A percentile compares a stretch with the other conserved stretches of the same genome.
These are phyloP conservation scores for Ramaria sp. DNA, from an alignment of 768 basidiomycete species.

Conservation along the genomic window DNA sequence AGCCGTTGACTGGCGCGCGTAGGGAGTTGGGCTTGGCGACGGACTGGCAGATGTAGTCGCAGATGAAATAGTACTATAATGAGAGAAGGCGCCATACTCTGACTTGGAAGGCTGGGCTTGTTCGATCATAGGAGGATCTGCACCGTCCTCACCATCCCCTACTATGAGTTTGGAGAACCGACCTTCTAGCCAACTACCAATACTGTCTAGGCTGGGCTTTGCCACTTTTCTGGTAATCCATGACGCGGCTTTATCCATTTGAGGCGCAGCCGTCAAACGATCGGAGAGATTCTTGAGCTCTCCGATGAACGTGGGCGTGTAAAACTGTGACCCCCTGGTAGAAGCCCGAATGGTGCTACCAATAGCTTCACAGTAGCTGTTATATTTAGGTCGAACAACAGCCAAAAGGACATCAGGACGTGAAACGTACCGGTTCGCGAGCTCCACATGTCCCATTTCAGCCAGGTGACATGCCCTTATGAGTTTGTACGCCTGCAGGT, in stretches of 20 bases:
- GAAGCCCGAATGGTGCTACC: constrained; percentile 36
- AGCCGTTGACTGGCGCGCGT: constrained; percentile 37
- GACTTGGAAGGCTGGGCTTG: constrained; percentile 21
- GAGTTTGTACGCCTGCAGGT: constrained; percentile 82
- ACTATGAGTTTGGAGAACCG: constrained; percentile 91
- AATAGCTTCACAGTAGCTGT: constrained; percentile 91
- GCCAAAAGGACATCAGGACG: constrained; percentile 7
- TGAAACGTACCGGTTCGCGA: constrained; percentile 60
- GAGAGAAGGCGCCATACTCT: constrained; percentile 77
- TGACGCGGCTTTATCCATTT: constrained; percentile 65
- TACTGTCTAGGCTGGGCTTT: constrained; percentile 85
- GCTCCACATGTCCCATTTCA: constrained; percentile 69
- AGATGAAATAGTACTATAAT: constrained; percentile 88
- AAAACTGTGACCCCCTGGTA: constrained; percentile 52
- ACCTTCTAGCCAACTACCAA: constrained; percentile 88
- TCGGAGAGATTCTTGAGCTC: constrained; percentile 73
- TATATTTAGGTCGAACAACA: neutral
- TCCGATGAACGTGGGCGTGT: constrained; percentile 53
- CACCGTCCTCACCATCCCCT: constrained; percentile 56
- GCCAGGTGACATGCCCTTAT: constrained; percentile 65
- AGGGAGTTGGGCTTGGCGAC: constrained; percentile 55
- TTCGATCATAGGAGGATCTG: constrained; percentile 18
- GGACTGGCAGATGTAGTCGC: constrained; percentile 62
- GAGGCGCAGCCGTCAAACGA: constrained; percentile 61
- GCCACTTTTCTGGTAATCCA: constrained; percentile 84